Evolutionary conservation across 176 grass and related monocot species (phyloP).

Genomic region (Bonia amplexicaulis): DNA sequence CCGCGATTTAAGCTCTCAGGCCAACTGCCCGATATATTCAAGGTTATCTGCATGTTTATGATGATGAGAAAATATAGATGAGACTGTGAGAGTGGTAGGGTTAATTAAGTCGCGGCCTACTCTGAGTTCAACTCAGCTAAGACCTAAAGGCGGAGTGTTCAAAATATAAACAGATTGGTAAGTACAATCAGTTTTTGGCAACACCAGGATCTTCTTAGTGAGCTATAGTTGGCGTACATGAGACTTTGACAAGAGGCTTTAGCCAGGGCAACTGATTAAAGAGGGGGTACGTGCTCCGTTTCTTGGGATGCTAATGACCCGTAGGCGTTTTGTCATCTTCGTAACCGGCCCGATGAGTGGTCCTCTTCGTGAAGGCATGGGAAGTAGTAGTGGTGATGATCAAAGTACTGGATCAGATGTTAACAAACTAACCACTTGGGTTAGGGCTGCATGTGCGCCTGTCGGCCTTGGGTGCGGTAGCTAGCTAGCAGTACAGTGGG

Average conservation of each 20-base stretch:
- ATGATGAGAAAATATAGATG: too few species aligned
- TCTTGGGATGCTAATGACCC: not conserved
- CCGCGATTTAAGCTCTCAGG: too few species aligned
- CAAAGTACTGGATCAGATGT: not conserved
- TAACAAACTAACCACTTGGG: slow-evolving; percentile 12
- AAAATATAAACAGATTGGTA: not conserved
- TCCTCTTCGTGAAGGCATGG: not conserved
- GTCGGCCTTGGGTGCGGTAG: not conserved
- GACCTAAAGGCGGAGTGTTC: not conserved
- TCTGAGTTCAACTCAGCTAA: too few species aligned
- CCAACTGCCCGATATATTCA: too few species aligned
- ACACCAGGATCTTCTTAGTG: not conserved
- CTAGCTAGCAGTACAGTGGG: not conserved
- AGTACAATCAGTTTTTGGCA: not conserved
- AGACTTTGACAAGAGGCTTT: not conserved
- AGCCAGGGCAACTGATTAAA: not conserved
- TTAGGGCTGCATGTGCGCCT: slow-evolving; percentile 10
- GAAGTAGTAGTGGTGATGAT: not conserved
- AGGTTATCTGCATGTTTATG: too few species aligned
- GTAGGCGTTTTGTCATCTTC: not conserved
- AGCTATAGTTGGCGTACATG: not conserved
- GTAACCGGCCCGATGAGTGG: not conserved
- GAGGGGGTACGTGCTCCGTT: not conserved
- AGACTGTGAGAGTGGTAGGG: too few species aligned
- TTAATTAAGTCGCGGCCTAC: too few species aligned